Evolutionary conservation across 2,329 filamentous ascomycete species (phyloP).

Genomic region (Phaeosphaeriaceae sp.): DNA sequence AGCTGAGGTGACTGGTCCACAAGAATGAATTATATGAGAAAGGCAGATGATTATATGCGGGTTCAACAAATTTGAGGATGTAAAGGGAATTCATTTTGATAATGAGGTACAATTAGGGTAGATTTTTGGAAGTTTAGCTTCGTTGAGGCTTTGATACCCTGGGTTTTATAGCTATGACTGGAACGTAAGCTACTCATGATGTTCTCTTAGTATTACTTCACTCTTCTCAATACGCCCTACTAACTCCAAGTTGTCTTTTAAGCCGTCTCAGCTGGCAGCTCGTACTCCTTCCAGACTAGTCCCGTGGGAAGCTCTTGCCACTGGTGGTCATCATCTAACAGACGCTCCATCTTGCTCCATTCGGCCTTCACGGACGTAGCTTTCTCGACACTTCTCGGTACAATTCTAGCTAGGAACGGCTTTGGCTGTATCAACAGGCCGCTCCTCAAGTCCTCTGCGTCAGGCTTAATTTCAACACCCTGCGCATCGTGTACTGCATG

Average conservation of each 20-base stretch:
- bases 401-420: slow-evolving; percentile 23
- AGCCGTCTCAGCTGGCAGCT: slow-evolving; percentile 7
- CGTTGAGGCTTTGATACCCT: neutral
- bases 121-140: neutral
- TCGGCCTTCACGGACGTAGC: slow-evolving; percentile 13
- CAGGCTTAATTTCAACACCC: slow-evolving; percentile 14
- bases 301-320: slow-evolving; percentile 30
- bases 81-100: neutral
- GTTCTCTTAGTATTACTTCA: too few species aligned
- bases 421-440: slow-evolving; percentile 25
- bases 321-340: slow-evolving; percentile 25
- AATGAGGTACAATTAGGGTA: neutral
- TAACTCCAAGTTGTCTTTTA: neutral
- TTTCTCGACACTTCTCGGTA: slow-evolving; percentile 16
- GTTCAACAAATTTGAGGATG: neutral
- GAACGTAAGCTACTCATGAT: neutral
- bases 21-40: slow-evolving; percentile 14
- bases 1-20: slow-evolving; percentile 39
- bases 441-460: slow-evolving; percentile 21
- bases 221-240: neutral
- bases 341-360: slow-evolving; percentile 22
- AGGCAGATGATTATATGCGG: neutral
- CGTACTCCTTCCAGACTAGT: slow-evolving; percentile 21
- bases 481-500: neutral
- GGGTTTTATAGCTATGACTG: neutral